A percentile compares a stretch with the other conserved stretches of the same genome.
These are phyloP conservation scores for Hyaloscypha finlandica DNA, from an alignment of 495 filamentous ascomycete genomes.

Conservation along the genomic window DNA sequence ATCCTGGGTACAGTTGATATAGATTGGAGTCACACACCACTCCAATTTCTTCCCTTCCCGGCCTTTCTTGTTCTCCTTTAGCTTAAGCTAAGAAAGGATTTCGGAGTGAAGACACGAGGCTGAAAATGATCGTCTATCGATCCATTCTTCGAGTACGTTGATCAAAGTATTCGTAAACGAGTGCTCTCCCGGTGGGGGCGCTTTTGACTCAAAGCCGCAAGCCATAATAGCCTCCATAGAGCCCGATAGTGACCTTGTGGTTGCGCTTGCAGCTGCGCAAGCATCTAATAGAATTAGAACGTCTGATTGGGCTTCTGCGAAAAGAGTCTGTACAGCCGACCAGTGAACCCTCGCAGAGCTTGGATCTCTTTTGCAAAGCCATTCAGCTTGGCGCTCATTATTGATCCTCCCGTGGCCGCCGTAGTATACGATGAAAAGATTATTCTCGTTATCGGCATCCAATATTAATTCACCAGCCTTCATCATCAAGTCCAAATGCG, in stretches of 20 bases:
- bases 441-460: slow-evolving; percentile 48
- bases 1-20: not conserved
- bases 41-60: slow-evolving; percentile 37
- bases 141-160: slow-evolving; percentile 53
- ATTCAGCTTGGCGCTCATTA: too few relatives aligned
- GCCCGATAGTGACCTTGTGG: slow-evolving; percentile 36
- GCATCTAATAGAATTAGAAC: slow-evolving; percentile 55
- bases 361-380: too few relatives aligned
- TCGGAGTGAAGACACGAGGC: slow-evolving; percentile 55
- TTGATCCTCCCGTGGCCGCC: slow-evolving; percentile 57
- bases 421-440: slow-evolving; percentile 54
- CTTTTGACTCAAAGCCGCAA: slow-evolving; percentile 53
- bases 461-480: slow-evolving; percentile 51
- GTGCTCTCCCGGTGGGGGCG: slow-evolving; percentile 50
- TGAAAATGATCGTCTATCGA: slow-evolving; percentile 42
- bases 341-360: slow-evolving; percentile 35
- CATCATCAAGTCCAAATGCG: slow-evolving; percentile 51
- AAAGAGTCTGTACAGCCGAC: slow-evolving; percentile 55
- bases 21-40: slow-evolving; percentile 8
- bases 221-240: slow-evolving; percentile 55
- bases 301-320: slow-evolving; percentile 52
- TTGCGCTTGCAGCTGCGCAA: slow-evolving; percentile 46
- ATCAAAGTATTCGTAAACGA: slow-evolving; percentile 53
- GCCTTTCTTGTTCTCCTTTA: slow-evolving; percentile 47
- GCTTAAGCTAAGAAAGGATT: slow-evolving; percentile 50